These are phyloP conservation scores for Phytophthora uliginosa DNA, from an alignment of 352 stramenopile species.

Conservation along the genomic window DNA sequence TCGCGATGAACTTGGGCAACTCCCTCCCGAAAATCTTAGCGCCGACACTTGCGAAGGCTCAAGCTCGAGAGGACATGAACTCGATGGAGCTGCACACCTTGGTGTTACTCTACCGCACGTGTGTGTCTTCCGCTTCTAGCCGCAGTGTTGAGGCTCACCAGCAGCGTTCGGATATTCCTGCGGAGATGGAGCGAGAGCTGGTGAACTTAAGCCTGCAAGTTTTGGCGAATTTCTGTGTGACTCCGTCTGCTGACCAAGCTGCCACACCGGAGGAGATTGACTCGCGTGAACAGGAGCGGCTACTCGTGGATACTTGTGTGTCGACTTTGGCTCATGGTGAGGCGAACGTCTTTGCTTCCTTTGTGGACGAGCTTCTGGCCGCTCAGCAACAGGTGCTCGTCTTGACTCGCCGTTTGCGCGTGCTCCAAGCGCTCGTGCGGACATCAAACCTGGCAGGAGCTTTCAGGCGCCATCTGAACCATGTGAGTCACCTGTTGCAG, in stretches of 20 bases:
- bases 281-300: conserved; percentile 30
- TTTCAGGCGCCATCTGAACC: conserved; percentile 49
- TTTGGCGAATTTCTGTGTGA: conserved; percentile 21
- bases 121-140: conserved; percentile 50
- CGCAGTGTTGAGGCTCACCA: conserved; percentile 22
- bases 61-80: conserved; percentile 45
- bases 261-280: conserved; percentile 27
- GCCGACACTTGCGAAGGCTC: conserved; percentile 65
- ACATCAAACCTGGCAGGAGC: conserved; percentile 43
- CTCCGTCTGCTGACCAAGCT: conserved; percentile 15
- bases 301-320: conserved; percentile 38
- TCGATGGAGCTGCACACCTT: conserved; percentile 67
- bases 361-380: conserved; percentile 38
- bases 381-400: conserved; percentile 12
- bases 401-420: conserved; percentile 35
- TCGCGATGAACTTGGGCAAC: conserved; percentile 73
- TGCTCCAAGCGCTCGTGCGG: conserved; percentile 63
- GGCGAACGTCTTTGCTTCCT: conserved; percentile 31
- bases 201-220: conserved; percentile 33
- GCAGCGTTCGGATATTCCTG: conserved; percentile 51
- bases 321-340: conserved; percentile 39
- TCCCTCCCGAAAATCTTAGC: conserved; percentile 78
- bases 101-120: conserved; percentile 67
- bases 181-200: conserved; percentile 55
- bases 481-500: conserved; percentile 36